Evolutionary conservation across 2,329 filamentous ascomycete species (phyloP), one percentile per base, ranked within the genome.

Genomic region (Xenoacremonium recifei): DNA sequence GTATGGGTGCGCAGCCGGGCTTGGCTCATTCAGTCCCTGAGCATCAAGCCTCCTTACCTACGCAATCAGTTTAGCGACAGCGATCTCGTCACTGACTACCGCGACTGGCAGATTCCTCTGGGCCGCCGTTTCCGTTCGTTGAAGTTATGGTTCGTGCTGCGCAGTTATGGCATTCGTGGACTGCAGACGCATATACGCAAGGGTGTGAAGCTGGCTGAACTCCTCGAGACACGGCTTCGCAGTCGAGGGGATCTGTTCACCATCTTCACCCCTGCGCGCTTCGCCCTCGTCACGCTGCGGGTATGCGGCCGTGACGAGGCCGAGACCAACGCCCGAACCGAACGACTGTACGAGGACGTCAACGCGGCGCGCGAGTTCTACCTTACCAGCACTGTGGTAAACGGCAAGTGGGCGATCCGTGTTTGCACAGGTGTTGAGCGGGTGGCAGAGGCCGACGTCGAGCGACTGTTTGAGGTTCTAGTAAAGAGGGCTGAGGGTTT

Each of bases 91-190:
- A 96, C 89, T 18, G 92, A 97, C 67, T 96, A 96, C 71, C 82
- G 92, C 35, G 91, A 97, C 73, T 97, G 92, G 92, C 90, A 96
- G 69, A 95, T 97, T 57, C 90, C 92, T 0, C 82, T 97, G 0
- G 92, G 92, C 7, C 77, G 92, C 3, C 77, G 92, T 13, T 97
- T 97, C 76, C 79, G 92, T 46, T 82, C 85, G 3, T 69, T 97
- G 44, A 97, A 97, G 71, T 84, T 96, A 49, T 97, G 92, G 92
- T 96, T 96, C 62, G 90, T 97, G 6, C 71, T 96, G 56, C 77
- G 92, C 33, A 84, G 79, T 32, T 96, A 90, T 60, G 92, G 92
- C 35, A 70, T 95, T 38, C 73, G 75, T 21, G 92, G 91, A 0
- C 67, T 97, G 58, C 83, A 82, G 53, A 75, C 69, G 4, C 87